These are phyloP conservation scores for Gloeophyllum trabeum DNA, from an alignment of 768 basidiomycete genomes.

Conservation along the genomic window DNA sequence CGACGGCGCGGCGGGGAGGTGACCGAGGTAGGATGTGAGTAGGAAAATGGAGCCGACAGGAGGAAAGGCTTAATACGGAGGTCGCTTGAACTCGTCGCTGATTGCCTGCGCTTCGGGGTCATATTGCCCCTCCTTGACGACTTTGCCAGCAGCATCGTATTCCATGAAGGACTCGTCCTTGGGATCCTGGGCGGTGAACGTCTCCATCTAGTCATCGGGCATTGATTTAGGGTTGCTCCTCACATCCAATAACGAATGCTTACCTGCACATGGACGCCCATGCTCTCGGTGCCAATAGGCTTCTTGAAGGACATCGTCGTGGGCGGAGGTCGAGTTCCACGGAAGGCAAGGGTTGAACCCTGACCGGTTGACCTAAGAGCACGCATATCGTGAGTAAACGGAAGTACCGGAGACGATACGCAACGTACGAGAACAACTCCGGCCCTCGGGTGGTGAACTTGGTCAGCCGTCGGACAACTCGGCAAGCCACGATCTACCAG, in stretches of 20 bases:
- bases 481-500: conserved; percentile 50
- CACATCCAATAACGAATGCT: conserved; percentile 3
- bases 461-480: conserved; percentile 52
- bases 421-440: conserved; percentile 41
- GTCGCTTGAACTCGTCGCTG: conserved; percentile 51
- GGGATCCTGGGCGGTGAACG: conserved; percentile 33
- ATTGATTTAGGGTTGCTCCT: too few relatives aligned
- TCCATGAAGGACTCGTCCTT: conserved; percentile 24
- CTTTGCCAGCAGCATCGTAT: conserved; percentile 41
- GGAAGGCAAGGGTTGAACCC: conserved; percentile 52
- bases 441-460: conserved; percentile 40
- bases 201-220: conserved; percentile 74
- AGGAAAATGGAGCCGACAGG: too few relatives aligned
- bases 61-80: conserved; percentile 22
- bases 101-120: conserved; percentile 49
- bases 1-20: too few relatives aligned
- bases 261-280: conserved; percentile 55
- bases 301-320: conserved; percentile 20
- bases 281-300: conserved; percentile 15
- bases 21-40: too few relatives aligned
- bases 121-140: conserved; percentile 25
- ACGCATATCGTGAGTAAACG: conserved; percentile 4
- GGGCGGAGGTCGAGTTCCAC: conserved; percentile 14
- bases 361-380: conserved; percentile 24
- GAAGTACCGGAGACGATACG: too few relatives aligned